A percentile compares a stretch with the other conserved stretches of the same genome.
These are phyloP conservation scores for Perkinsus olseni DNA, from an alignment of 169 alveolate genomes.

Conservation along the genomic window DNA sequence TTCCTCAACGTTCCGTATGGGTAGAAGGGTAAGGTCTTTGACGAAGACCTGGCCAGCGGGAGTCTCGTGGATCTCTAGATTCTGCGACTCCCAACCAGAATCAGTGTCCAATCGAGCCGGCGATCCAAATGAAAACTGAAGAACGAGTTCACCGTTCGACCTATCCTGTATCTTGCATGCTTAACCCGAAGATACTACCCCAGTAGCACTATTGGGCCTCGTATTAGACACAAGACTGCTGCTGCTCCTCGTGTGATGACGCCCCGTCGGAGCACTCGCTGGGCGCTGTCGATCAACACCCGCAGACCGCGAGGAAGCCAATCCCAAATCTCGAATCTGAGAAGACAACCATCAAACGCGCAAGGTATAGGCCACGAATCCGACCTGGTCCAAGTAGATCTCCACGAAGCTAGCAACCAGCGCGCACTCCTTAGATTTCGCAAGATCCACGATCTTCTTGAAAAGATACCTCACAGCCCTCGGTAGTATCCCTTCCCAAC, in stretches of 20 bases:
- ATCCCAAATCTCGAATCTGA: conserved; percentile 16
- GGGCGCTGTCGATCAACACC: neutral
- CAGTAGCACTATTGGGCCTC: neutral
- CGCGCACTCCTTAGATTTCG: conserved; percentile 6
- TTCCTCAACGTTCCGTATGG: conserved; percentile 6
- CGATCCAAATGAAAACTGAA: neutral
- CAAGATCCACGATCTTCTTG: neutral
- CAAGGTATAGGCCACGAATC: neutral
- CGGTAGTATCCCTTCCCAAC: conserved; percentile 19
- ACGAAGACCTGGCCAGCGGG: conserved; percentile 17
- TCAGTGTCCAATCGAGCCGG: neutral
- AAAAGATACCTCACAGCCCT: conserved; percentile 21
- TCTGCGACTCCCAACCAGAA: neutral
- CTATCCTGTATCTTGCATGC: neutral
- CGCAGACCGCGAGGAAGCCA: neutral
- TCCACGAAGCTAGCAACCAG: conserved; percentile 22
- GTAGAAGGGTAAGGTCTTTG: neutral
- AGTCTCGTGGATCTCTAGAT: conserved; percentile 9
- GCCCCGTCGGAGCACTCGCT: neutral
- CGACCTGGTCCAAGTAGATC: conserved; percentile 26
- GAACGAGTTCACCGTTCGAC: neutral
- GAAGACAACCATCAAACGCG: neutral
- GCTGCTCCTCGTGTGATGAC: neutral
- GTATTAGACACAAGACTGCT: neutral
- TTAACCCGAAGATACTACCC: neutral